Evolutionary conservation across 2,329 filamentous ascomycete species (phyloP).

Genomic region (Neoascochyta sp.): DNA sequence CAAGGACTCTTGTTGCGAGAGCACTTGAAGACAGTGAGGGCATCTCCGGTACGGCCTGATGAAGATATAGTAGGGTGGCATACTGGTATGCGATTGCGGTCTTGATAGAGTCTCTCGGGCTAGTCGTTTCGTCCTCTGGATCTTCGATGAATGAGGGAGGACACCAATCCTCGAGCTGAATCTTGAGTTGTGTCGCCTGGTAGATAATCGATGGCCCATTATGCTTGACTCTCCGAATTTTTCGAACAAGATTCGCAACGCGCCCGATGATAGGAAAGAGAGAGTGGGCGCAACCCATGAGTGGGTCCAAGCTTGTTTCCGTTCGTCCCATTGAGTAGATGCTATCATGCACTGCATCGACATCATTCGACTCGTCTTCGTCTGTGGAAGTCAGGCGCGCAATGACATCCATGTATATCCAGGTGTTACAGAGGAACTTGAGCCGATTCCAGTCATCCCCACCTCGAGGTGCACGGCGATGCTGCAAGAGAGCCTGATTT

Average conservation of each 20-base stretch:
- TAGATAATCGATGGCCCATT: slow-evolving; percentile 61
- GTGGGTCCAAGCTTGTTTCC: slow-evolving; percentile 60
- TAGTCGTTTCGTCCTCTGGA: slow-evolving; percentile 61
- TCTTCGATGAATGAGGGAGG: slow-evolving; percentile 56
- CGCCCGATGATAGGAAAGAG: slow-evolving; percentile 66
- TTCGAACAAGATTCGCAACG: slow-evolving; percentile 63
- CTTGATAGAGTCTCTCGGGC: slow-evolving; percentile 61
- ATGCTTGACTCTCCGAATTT: slow-evolving; percentile 53
- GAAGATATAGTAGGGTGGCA: slow-evolving; percentile 63
- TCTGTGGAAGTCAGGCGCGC: slow-evolving; percentile 62
- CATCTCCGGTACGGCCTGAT: slow-evolving; percentile 66
- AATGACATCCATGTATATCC: slow-evolving; percentile 72
- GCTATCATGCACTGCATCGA: slow-evolving; percentile 41
- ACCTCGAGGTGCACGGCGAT: slow-evolving; percentile 41
- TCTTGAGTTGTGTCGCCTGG: slow-evolving; percentile 60
- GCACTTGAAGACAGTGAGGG: slow-evolving; percentile 56
- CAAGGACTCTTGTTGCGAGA: slow-evolving; percentile 60
- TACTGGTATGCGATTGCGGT: slow-evolving; percentile 66
- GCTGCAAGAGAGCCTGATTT: slow-evolving; percentile 54
- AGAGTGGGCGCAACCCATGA: slow-evolving; percentile 66
- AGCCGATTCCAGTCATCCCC: slow-evolving; percentile 49
- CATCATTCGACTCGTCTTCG: slow-evolving; percentile 54
- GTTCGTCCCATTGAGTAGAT: slow-evolving; percentile 30
- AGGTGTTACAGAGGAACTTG: slow-evolving; percentile 66
- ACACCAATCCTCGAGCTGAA: slow-evolving; percentile 58